Conservation (phyloP, 73 alveolate genomes). For the Paramecium tetraurelia region DNA sequence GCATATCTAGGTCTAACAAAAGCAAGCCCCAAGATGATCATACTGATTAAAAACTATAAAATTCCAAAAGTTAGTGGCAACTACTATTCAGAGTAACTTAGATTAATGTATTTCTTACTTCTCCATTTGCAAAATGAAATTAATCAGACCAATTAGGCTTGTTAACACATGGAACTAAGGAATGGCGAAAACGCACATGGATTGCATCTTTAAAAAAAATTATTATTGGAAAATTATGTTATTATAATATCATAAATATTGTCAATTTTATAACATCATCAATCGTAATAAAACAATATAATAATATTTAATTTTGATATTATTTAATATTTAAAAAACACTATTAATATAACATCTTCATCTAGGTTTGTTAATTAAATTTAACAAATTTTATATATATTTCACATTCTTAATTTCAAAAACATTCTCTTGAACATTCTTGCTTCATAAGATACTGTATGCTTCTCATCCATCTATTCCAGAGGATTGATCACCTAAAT, state of each 20-base stretch:
- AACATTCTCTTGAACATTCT: slow-evolving; percentile 91
- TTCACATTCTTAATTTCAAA: slow-evolving; percentile 73
- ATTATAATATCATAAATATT: not conserved
- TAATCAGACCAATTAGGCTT: not conserved
- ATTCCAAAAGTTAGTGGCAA: not conserved
- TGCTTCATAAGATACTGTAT: slow-evolving; percentile 98
- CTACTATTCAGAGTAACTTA: not conserved
- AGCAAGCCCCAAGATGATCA: not conserved
- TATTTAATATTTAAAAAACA: not conserved
- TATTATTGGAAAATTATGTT: not conserved
- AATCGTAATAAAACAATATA: not conserved
- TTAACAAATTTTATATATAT: not conserved
- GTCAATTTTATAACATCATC: not conserved
- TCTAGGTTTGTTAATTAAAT: no score
- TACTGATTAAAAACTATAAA: not conserved
- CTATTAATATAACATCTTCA: no score
- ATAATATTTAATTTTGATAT: not conserved
- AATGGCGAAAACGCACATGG: not conserved
- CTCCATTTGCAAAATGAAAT: not conserved
- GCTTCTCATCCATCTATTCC: slow-evolving; percentile 77
- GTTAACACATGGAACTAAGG: not conserved
- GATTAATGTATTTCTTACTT: not conserved
- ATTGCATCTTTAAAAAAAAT: not conserved
- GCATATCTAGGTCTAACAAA: not conserved
- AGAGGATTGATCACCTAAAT: slow-evolving; percentile 48